A percentile compares a stretch with the other conserved stretches of the same genome.
These are phyloP conservation scores for Funneliformis mosseae DNA, from an alignment of 192 early-diverging fungal species.

Conservation along the genomic window DNA sequence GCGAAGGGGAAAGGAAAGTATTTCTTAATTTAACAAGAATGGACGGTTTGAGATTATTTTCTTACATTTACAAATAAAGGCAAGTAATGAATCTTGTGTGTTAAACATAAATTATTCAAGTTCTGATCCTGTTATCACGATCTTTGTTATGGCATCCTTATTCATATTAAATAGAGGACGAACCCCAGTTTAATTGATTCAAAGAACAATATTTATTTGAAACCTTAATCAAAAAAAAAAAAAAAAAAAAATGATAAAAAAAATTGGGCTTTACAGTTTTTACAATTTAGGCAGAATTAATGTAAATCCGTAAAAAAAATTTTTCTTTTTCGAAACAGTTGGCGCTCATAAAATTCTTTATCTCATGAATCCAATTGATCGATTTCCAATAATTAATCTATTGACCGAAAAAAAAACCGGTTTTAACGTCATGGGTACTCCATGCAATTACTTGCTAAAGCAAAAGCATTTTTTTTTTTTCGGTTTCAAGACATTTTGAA, in stretches of 20 bases:
- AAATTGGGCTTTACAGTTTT: background rate
- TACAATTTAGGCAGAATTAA: background rate
- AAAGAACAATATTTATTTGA: background rate
- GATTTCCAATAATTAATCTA: background rate
- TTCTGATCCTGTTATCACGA: background rate
- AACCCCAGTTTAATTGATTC: background rate
- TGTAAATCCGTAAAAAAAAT: background rate
- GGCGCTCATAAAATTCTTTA: background rate
- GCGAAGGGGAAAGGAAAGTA: no score
- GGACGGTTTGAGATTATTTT: background rate
- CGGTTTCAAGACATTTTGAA: background rate
- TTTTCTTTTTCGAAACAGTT: background rate
- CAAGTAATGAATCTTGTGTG: background rate
- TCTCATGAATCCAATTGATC: background rate
- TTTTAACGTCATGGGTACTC: no score
- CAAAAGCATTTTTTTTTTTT: background rate
- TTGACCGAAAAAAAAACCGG: background rate
- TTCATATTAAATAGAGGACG: background rate
- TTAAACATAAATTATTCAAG: background rate
- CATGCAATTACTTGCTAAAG: background rate
- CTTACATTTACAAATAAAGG: no score
- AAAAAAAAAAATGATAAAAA: background rate
- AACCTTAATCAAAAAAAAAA: background rate
- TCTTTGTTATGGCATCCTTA: background rate
- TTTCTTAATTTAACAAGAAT: background rate